Evolutionary conservation across 805 yeast species (phyloP).

Genomic region (Yueomyces sinensis): DNA sequence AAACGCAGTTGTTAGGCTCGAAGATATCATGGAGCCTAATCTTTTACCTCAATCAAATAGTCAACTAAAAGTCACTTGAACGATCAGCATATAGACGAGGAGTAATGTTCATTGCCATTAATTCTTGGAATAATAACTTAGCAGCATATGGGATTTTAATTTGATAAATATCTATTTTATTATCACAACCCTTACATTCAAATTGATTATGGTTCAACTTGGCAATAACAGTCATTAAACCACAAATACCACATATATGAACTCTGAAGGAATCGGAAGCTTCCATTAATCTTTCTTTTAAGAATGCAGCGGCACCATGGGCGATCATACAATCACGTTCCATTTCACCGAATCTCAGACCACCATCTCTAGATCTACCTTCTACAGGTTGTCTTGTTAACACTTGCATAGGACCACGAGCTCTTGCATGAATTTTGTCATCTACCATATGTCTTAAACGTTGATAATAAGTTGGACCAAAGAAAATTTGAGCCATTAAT

Average conservation of each 20-base stretch:
- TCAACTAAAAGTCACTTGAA: constrained; percentile 28
- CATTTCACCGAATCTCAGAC: constrained; percentile 98
- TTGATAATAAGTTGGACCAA: constrained; percentile 99
- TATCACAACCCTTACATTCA: constrained; percentile 97
- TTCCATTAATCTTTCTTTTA: constrained; percentile 96
- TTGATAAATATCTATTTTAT: constrained; percentile 96
- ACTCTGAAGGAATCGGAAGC: constrained; percentile 98
- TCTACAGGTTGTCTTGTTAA: constrained; percentile 97
- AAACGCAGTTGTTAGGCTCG: too few species aligned
- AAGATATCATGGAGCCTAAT: too few species aligned
- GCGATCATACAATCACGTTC: constrained; percentile 99
- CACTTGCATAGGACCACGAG: constrained; percentile 97
- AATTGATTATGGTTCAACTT: constrained; percentile 94
- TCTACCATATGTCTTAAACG: constrained; percentile 99
- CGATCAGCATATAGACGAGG: constrained; percentile 96
- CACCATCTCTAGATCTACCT: constrained; percentile 99
- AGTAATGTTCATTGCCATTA: constrained; percentile 98
- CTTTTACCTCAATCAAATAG: too few species aligned
- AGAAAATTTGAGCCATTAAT: constrained; percentile 94
- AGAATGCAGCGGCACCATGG: constrained; percentile 97
- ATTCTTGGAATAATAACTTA: constrained; percentile 92
- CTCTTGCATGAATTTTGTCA: constrained; percentile 97
- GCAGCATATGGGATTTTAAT: constrained; percentile 98
- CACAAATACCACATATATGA: constrained; percentile 97
- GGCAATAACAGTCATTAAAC: constrained; percentile 95